Conservation (phyloP, 257 asterid species). For the Gardenia jasminoides region DNA sequence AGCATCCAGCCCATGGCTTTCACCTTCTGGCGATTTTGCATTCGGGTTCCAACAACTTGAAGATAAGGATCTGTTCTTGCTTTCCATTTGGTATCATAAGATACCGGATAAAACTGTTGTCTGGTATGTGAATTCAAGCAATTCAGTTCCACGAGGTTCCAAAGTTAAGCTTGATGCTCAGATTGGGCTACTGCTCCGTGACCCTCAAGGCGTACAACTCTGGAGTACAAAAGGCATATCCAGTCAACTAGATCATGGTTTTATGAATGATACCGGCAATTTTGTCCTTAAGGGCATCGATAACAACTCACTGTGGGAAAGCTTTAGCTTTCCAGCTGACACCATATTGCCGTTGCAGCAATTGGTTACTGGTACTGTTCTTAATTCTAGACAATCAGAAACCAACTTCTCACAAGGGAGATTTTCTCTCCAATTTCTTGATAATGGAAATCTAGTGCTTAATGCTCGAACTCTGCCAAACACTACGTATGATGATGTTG, state of each 20-base stretch:
- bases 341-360: conserved; percentile 35
- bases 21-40: conserved; percentile 53
- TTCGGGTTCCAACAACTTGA: conserved; percentile 51
- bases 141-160: conserved; percentile 43
- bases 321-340: conserved; percentile 40
- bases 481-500: conserved; percentile 26
- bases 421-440: conserved; percentile 28
- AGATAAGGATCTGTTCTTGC: conserved; percentile 27
- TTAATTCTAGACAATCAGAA: conserved; percentile 18
- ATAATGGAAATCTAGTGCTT: conserved; percentile 39
- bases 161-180: conserved; percentile 29
- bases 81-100: conserved; percentile 49
- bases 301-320: conserved; percentile 46
- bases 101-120: conserved; percentile 44
- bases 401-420: conserved; percentile 41
- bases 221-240: conserved; percentile 20
- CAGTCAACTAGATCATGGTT: conserved; percentile 25
- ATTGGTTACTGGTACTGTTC: conserved; percentile 8
- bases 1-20: conserved; percentile 45
- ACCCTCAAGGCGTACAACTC: conserved; percentile 24
- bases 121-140: conserved; percentile 38
- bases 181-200: conserved; percentile 36
- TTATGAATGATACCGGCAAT: conserved; percentile 59
- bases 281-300: conserved; percentile 30
- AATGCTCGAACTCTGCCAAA: conserved; percentile 24